Percentiles rank a stretch among this genome's conserved stretches.
These are phyloP conservation scores for Senecio squalidus DNA, from an alignment of 140 eudicot species.

Conservation along the genomic window DNA sequence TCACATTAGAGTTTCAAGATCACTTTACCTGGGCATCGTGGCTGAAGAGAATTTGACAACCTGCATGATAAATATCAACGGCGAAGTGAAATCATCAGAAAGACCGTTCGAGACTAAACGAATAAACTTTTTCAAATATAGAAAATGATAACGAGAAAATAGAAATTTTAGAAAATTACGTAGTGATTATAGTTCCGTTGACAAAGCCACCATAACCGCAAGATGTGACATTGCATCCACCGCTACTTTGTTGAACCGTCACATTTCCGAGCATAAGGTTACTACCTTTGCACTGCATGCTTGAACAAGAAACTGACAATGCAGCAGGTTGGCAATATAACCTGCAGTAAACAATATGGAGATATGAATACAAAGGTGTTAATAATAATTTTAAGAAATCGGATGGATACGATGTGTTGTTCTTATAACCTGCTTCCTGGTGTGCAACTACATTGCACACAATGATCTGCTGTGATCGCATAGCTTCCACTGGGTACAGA, in stretches of 20 bases:
- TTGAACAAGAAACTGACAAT: slow-evolving; percentile 92
- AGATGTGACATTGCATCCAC: slow-evolving; percentile 95
- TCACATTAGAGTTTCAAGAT: neutral
- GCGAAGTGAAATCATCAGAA: slow-evolving; percentile 8
- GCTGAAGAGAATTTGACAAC: slow-evolving; percentile 74
- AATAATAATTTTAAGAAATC: neutral
- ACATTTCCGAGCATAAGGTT: slow-evolving; percentile 93
- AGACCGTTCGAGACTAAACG: neutral
- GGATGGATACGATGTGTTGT: neutral
- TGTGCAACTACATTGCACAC: slow-evolving; percentile 94
- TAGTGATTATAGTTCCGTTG: slow-evolving; percentile 68
- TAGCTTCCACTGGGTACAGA: slow-evolving; percentile 91
- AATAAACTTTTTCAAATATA: neutral
- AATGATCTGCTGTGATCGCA: slow-evolving; percentile 90
- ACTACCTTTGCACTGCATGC: slow-evolving; percentile 95
- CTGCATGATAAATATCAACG: slow-evolving; percentile 34
- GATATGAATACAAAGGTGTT: neutral
- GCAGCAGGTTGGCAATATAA: slow-evolving; percentile 94
- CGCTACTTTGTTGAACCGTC: slow-evolving; percentile 77
- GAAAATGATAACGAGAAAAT: neutral
- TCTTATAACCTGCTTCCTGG: slow-evolving; percentile 70
- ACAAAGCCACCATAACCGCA: slow-evolving; percentile 84
- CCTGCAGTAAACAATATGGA: slow-evolving; percentile 34
- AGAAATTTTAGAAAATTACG: slow-evolving; percentile 39
- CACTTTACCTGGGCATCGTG: slow-evolving; percentile 81